Evolutionary conservation across 257 asterid species (phyloP), one percentile per base, ranked within the genome.

Genomic region (Asclepias syriaca): DNA sequence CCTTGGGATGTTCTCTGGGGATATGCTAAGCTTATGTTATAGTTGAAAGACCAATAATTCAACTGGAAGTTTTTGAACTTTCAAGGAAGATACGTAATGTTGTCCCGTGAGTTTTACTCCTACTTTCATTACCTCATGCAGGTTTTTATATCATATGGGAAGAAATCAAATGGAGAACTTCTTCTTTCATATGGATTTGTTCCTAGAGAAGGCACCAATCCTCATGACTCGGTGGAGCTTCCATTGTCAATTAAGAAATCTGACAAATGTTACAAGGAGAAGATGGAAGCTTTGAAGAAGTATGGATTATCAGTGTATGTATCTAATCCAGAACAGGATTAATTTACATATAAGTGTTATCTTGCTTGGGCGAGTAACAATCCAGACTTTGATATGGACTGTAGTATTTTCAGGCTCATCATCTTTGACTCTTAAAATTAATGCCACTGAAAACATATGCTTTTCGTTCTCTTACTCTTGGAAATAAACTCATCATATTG

Each of bases 131-230:
- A 70, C 68, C 76, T 78, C 29, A 60, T 77, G 80, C 92, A 93
- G 98, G 96, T 93, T 65, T 93, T 90, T 81, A 93, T 93, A 82
- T 93, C 96, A 58, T 93, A 93, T 67, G 98, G 97, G 60, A 85
- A 77, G 84, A 90, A 93, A 83, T 89, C 98, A 21, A 93, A 93
- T 21, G 97, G 98, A 66, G 98, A 90, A 86, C 85, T 93, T 67
- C 78, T 93, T 83, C 97, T 93, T 73, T 93, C 98, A 2, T 93
- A 93, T 70, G 98, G 98, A 77, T 93, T 93, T 79, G 98, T 93
- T 79, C 98, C 98, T 34, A 85, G 90, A 67, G 98, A 93, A 82
- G 98, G 98, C 82, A 87, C 98, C 64, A 93, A 93, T 74, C 94
- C 98, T 32, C 79, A 84, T 45, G 98, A 93, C 69, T 87, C 96